Evolutionary conservation across 108 stramenopile species (phyloP), one percentile per base, ranked within the genome.

Genomic region (Nitzschia putrida): DNA sequence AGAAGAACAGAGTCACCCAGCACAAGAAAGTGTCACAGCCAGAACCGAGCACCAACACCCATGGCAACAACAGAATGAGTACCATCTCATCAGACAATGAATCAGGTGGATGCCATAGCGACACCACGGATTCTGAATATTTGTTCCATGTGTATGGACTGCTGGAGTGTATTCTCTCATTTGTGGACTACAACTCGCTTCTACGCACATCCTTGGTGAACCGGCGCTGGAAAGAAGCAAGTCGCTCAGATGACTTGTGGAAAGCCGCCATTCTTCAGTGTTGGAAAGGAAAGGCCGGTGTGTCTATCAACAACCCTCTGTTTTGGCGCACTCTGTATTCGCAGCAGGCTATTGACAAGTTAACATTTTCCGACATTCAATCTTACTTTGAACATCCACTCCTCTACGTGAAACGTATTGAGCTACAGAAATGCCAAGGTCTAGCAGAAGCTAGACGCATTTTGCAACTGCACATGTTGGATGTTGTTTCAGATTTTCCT

Each of bases 401-500:
- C 7, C 52, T 74, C 39, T 0, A 41, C 23, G 41, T 56, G 41
- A 53, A 61, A 56, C 13, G 23, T 29, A 40, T 16, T n/a, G 16
- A 34, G 34, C 23, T 40, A 18, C 8, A 47, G 40, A 55, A 58
- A 50, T 61, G 59, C 49, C 22, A 56, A 7, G 18, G 9, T 13
- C 23, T 12, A 4, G 10, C 29, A n/a, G 72, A 57, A 18, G 21
- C 45, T 3, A 52, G 60, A 60, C 41, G 58, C 13, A 43, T 60
- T 22, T n/a, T 67, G 6, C 65, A 61, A 52, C 57, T 74, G 22
- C 66, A 74, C 57, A 74, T 74, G 73, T 22, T 74, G 45, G 73
- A 74, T 60, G 25, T 67, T 45, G 53, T 74, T 47, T 66, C 73
- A 9, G 66, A 67, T 53, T 18, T n/a, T 7, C 38, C 56, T 18